Evolutionary conservation across 1,284 basidiomycete genomes (phyloP), one percentile per base, ranked within the genome.

Genomic region (Anthracocystis walkeri): DNA sequence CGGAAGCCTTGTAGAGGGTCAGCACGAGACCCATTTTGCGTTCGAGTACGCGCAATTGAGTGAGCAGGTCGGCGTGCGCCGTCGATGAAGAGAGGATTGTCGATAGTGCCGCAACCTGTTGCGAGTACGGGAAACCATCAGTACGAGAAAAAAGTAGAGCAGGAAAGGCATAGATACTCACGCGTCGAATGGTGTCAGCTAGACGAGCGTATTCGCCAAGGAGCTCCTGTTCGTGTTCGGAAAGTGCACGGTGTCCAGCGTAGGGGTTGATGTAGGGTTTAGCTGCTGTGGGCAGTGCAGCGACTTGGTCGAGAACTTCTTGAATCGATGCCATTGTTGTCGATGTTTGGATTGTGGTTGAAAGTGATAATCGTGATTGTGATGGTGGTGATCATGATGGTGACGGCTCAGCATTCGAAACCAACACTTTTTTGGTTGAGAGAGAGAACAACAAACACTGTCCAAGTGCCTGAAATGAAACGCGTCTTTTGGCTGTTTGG

Each of bases 1-100:
- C 94, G 16, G 93, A 94, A 0, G 94, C 94, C 87, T 95, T 94
- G 89, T 94, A 96, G 91, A 96, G 85, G 2, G 74, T 72, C 18
- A 84, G 75, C n/a, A 84, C 82, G 41, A 99, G 88, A 7, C 93
- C 94, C 92, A 98, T 95, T 86, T 97, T 97, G 83, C 92, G 90
- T 85, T 98, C 96, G 48, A 98, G 87, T 1, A 90, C 89, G 44
- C 95, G 89, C 44, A 99, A 85, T 61, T 92, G 90, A 45, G 89
- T 88, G n/a, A 98, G 87, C 78, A 97, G 88, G 86, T 87, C 77
- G 90, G 89, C 85, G 93, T 95, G 41, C 90, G 93, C 67, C 88
- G 89, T 71, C 91, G 91, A 79, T 38, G 82, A 85, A 25, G 83
- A 86, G 33, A 84, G 65, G 70, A 78, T 29, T 78, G 78, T 66